Conservation (phyloP, 2,329 filamentous ascomycete genomes). For the Akanthomyces dipterigenus region DNA sequence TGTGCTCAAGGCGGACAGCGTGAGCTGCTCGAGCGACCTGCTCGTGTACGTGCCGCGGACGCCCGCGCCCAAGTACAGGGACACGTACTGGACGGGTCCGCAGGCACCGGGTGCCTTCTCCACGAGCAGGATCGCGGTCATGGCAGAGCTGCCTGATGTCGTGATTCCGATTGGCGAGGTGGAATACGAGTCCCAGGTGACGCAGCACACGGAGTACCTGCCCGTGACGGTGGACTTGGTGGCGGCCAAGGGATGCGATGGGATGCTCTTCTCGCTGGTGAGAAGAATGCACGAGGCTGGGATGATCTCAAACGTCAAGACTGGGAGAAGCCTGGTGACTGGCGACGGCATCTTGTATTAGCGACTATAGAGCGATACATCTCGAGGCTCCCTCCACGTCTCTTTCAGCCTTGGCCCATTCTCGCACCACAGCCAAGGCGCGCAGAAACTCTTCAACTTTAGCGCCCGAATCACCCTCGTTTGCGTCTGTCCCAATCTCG, state of each 20-base stretch:
- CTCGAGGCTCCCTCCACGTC: background rate
- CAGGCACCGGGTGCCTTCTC: slow-evolving; percentile 40
- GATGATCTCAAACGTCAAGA: slow-evolving; percentile 1
- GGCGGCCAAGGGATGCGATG: slow-evolving; percentile 54
- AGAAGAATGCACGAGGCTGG: background rate
- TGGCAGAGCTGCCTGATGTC: slow-evolving; percentile 32
- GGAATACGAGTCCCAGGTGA: slow-evolving; percentile 28
- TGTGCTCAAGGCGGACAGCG: slow-evolving; percentile 32
- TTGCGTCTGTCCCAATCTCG: background rate
- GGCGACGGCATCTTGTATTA: background rate
- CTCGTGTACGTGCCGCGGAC: slow-evolving; percentile 39
- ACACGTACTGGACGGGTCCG: slow-evolving; percentile 33
- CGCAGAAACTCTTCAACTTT: background rate
- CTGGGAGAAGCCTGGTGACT: slow-evolving; percentile 1
- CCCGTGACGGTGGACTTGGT: slow-evolving; percentile 53
- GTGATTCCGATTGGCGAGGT: slow-evolving; percentile 38
- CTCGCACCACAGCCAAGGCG: background rate
- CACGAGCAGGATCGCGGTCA: slow-evolving; percentile 27
- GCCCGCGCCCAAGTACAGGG: slow-evolving; percentile 20
- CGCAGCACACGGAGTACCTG: slow-evolving; percentile 40
- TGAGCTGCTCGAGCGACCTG: slow-evolving; percentile 40
- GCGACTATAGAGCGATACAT: background rate
- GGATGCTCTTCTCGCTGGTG: slow-evolving; percentile 45
- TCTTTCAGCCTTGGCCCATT: background rate
- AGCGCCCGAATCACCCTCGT: background rate